Base-by-base conservation (phyloP, 2,329 filamentous ascomycete genomes). In the Beauveria sp. region DNA sequence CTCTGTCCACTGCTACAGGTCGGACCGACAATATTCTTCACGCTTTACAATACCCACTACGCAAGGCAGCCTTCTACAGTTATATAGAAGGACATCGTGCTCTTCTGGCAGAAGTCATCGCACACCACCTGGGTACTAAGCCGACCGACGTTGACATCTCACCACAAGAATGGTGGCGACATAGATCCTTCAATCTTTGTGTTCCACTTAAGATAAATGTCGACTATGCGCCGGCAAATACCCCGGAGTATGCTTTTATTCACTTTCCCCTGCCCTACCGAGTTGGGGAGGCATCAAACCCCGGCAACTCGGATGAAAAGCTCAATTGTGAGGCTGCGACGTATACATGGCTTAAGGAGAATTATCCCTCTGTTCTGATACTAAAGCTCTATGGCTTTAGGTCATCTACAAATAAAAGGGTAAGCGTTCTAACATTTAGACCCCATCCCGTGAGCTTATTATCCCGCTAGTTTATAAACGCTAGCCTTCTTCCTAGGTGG, bases 291-390 rank as follows among this genome's bases (percentile, higher is more conserved):
- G 61, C 59, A n/a, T 61, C 49, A 20, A 3, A 73, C 18, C 64
- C 65, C 9, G 76, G 74, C 8, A 77, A 72, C 54, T 69, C 70
- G 18, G 73, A 79, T 42, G 76, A 79, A 65, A 78, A 79, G 67
- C 26, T 78, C 2, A 64, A 70, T 16, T 68, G 10, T 34, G 31
- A 34, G 31, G 31, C 31, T 12, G 31, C 31, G 31, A 12, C 31
- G 31, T 34, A 34, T 64, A 67, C 72, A 20, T 77, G 73, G 73
- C 66, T 78, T 2, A 65, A 72, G 48, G 67, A 74, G 16, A 65
- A 77, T 52, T 77, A 72, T 61, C 72, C 72, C 10, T 57, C 66
- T 55, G 65, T 79, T 40, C 72, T 71, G 9, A 72, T 74, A 40
- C 74, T 73, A 58, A 64, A 66, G 5, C 66, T 68, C 6, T 65